Base-by-base conservation (phyloP, 2,329 filamentous ascomycete species). In the Neonectria faginata region DNA sequence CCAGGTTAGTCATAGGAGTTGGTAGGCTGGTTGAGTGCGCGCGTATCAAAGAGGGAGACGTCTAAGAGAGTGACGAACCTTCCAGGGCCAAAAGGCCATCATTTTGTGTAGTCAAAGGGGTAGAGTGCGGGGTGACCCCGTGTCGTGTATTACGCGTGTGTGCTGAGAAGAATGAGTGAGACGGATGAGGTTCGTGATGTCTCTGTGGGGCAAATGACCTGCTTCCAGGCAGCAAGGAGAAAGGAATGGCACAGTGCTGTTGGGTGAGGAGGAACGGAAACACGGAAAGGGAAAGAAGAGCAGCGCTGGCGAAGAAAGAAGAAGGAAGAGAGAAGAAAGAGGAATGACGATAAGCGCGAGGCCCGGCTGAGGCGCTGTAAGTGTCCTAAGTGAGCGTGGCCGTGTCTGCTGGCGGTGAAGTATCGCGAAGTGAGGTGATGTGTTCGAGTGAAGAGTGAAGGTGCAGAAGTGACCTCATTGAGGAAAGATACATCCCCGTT, bases 61-160 rank as follows among this genome's bases (percentile, higher is more conserved):
- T 8, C 10, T 25, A 36, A 7, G 22, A 18, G 18, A 41, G 27
- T 5, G 22, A 76, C 84, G 74, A 80, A 93, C 92, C 84, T 88
- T 89, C 89, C 91, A 97, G 68, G 93, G 92, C 92, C 93, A 96
- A 71, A 96, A 86, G 57, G 90, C 92, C 74, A 94, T 91, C 92
- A 96, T 96, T 65, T 70, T 79, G 47, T 31, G 12, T 6, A 36
- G 48, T 36, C 48, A 33, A 51, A 51, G 31, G 47, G n/a, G 27
- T 9, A 36, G 18, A 29, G 29, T 10, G 48, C 48, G 48, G 48
- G 48, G 48, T 33, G 14, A 18, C n/a, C 27, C 29, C 11, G 27
- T 18, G 48, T 51, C 6, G 27, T 18, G 48, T 51, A 25, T 22
- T 36, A 29, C n/a, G 48, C 27, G 27, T 7, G 27, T 27, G 27